Evolutionary conservation across 2,329 filamentous ascomycete genomes (phyloP), one percentile per base, ranked within the genome.

Genomic region (Chrysoporthe deuterocubensis): DNA sequence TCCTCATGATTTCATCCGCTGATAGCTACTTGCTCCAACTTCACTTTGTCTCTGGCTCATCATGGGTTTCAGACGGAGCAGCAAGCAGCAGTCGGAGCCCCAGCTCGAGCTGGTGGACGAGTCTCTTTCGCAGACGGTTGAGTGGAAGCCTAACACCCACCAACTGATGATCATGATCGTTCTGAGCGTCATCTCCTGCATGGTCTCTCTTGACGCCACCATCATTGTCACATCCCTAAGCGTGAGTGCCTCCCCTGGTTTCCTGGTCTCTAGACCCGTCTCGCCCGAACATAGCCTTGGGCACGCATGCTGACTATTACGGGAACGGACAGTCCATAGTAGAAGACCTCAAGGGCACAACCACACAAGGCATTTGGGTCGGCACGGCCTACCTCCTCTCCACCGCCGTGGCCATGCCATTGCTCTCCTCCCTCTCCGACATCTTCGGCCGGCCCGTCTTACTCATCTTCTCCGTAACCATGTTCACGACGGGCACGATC

Each of bases 401-500:
- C 5, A 74, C 72, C 44, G 71, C 74, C 2, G 73, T 75, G 11
- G 70, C 72, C n/a, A 75, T 75, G 74, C 73, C 74, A 2, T 70
- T 75, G 46, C 69, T 77, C 32, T 75, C 74, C 68, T 75, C 78
- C 58, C 67, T 80, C 67, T 73, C 75, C 76, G 72, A 76, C 64
- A 70, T 82, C 71, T 74, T 79, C 46, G 78, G 78, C 37, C 74
- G 78, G 2, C 77, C 77, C 14, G 72, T 75, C 52, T 75, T 76
- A 43, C 70, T 81, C 21, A 75, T 76, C 37, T 74, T 76, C 56
- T 71, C 78, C n/a, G 70, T 80, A 13, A 40, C 70, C 1, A 71
- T 83, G 71, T 86, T 87, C 71, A 78, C 77, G 0, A 48, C 75
- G 34, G 83, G 82, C 14, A 84, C 80, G 2, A 71, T 81, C 32